Evolutionary conservation across 768 basidiomycete species (phyloP).

Genomic region (Tylopilus plumbeoviolaceoides): DNA sequence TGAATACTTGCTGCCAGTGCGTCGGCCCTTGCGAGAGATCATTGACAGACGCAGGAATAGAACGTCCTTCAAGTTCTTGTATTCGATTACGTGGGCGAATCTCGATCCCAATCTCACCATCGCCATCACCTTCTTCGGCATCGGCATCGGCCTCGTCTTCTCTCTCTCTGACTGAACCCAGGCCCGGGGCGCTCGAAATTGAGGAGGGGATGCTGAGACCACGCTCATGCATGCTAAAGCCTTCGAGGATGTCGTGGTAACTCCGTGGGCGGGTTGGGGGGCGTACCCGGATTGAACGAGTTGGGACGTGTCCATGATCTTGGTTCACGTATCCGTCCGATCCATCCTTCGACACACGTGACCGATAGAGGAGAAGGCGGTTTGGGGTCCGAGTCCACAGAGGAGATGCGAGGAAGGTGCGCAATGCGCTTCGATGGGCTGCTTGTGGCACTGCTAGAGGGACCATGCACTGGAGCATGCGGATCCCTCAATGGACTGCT

Average conservation of each 20-base stretch:
- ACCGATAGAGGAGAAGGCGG: too few species aligned
- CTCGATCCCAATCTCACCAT: too few species aligned
- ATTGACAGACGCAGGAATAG: too few species aligned
- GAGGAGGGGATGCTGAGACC: too few species aligned
- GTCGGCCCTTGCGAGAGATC: neutral
- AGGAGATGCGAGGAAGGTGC: slow-evolving; percentile 22
- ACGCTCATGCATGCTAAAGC: too few species aligned
- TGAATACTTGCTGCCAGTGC: neutral
- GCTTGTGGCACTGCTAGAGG: slow-evolving; percentile 12
- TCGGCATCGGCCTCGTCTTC: slow-evolving; percentile 17
- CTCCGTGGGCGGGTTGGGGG: too few species aligned
- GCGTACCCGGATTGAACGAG: slow-evolving; percentile 30
- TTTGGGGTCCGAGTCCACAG: slow-evolving; percentile 11
- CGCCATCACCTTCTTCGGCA: too few species aligned
- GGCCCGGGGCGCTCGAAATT: slow-evolving; percentile 21
- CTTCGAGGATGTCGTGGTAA: too few species aligned
- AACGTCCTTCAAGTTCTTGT: too few species aligned
- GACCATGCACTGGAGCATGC: too few species aligned
- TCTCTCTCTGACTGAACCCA: slow-evolving; percentile 22
- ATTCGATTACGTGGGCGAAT: too few species aligned
- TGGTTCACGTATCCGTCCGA: neutral
- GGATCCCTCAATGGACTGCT: slow-evolving; percentile 19
- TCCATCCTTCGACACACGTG: neutral
- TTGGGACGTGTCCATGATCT: slow-evolving; percentile 3
- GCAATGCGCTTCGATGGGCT: slow-evolving; percentile 22